Conservation (phyloP, 106 monocot species). For the Chionographis japonica region DNA sequence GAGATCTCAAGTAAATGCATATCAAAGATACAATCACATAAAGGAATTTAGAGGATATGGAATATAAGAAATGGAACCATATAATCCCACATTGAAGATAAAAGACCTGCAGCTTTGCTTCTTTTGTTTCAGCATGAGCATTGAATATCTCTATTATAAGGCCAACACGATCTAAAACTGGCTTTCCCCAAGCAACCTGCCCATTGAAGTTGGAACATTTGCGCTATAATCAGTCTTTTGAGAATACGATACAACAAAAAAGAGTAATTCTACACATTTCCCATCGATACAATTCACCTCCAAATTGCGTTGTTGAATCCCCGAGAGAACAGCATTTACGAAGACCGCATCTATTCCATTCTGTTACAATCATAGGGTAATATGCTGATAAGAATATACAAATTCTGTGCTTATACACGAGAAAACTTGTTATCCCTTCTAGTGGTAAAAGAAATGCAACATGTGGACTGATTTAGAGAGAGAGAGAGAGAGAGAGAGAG, state of each 20-base stretch:
- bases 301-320: constrained; percentile 92
- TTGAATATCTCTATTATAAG: constrained; percentile 97
- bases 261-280: background rate
- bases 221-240: background rate
- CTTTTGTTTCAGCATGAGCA: constrained; percentile 99
- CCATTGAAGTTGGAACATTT: constrained; percentile 4
- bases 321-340: constrained; percentile 89
- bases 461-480: too few species aligned
- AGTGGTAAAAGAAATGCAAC: too few species aligned
- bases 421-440: too few species aligned
- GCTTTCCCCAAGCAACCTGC: constrained; percentile 78
- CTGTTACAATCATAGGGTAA: constrained; percentile 29
- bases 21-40: background rate
- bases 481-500: too few species aligned
- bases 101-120: constrained; percentile 91
- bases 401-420: too few species aligned
- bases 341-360: constrained; percentile 76
- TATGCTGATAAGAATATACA: background rate
- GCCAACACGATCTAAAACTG: constrained; percentile 89
- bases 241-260: background rate
- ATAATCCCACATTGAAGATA: background rate
- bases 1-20: background rate
- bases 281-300: constrained; percentile 51
- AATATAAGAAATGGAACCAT: background rate
- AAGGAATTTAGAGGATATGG: background rate